A percentile compares a stretch with the other conserved stretches of the same genome.
phyloP scores from a whole-genome alignment of 441 rosid species.

The Gossypium trilobum region DNA sequence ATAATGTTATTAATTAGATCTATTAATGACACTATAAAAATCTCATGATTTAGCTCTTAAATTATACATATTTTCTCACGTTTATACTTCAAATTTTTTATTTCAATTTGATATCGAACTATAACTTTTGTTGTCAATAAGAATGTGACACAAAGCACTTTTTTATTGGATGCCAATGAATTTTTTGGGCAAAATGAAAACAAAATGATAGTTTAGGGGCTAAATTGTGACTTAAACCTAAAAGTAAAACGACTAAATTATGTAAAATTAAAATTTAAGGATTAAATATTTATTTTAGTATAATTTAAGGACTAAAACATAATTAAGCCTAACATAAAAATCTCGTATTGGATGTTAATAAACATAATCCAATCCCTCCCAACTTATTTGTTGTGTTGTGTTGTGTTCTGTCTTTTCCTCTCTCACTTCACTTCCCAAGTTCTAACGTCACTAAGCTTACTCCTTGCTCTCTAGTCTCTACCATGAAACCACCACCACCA shows the following conservation, averaged over 20 bases:
- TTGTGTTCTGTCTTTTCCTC: not conserved
- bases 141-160: too few species aligned
- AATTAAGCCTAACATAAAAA: not conserved
- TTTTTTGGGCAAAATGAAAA: too few species aligned
- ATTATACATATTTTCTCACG: too few species aligned
- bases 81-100: too few species aligned
- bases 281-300: not conserved
- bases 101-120: too few species aligned
- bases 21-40: too few species aligned
- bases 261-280: not conserved
- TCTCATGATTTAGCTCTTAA: too few species aligned
- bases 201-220: too few species aligned
- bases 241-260: not conserved
- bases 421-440: conserved; percentile 10
- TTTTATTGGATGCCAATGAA: too few species aligned
- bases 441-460: conserved; percentile 13
- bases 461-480: not conserved
- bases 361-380: not conserved
- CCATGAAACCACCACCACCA: conserved; percentile 28
- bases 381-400: not conserved
- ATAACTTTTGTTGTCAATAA: too few species aligned
- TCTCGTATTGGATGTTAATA: not conserved
- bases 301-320: not conserved
- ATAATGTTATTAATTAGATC: too few species aligned
- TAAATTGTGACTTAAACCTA: too few species aligned